Conservation (phyloP, 2,329 filamentous ascomycete species). For the Beauveria sp. region DNA sequence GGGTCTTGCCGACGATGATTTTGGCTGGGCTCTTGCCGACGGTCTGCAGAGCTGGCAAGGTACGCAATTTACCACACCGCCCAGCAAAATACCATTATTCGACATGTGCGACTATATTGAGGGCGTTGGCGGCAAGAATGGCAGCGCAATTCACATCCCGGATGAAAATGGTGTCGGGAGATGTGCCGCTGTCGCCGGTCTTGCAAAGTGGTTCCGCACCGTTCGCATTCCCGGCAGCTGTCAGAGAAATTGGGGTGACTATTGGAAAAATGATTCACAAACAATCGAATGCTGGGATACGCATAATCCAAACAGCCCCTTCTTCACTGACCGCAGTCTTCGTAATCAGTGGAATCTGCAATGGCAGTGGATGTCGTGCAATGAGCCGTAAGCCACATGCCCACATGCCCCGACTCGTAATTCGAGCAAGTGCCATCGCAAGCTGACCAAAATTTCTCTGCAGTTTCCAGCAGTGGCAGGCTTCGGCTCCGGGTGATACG, state of each 20-base stretch:
- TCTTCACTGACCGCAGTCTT: constrained; percentile 4
- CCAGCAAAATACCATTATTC: constrained; percentile 23
- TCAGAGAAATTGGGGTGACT: not conserved
- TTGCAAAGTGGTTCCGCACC: constrained; percentile 3
- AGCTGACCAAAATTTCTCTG: not conserved
- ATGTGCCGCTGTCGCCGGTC: not conserved
- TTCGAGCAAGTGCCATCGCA: too few relatives aligned
- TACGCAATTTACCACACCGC: constrained; percentile 25
- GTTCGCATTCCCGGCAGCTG: constrained; percentile 9
- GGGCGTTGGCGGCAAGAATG: constrained; percentile 9
- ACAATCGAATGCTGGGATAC: constrained; percentile 5
- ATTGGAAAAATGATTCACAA: not conserved
- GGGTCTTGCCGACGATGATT: constrained; percentile 39
- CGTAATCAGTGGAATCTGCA: constrained; percentile 1
- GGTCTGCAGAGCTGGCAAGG: constrained; percentile 29
- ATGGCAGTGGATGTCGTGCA: constrained; percentile 12
- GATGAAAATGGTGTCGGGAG: constrained; percentile 4
- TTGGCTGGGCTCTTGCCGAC: constrained; percentile 31
- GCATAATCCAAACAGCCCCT: constrained; percentile 1
- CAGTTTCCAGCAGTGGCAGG: constrained; percentile 10
- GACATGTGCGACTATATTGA: constrained; percentile 28
- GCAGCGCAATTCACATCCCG: not conserved
- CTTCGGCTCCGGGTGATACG: not conserved
- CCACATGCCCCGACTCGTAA: not conserved
- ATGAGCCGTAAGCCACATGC: constrained; percentile 3